Base-by-base conservation (phyloP, 441 rosid genomes). In the Eruca vesicaria region DNA sequence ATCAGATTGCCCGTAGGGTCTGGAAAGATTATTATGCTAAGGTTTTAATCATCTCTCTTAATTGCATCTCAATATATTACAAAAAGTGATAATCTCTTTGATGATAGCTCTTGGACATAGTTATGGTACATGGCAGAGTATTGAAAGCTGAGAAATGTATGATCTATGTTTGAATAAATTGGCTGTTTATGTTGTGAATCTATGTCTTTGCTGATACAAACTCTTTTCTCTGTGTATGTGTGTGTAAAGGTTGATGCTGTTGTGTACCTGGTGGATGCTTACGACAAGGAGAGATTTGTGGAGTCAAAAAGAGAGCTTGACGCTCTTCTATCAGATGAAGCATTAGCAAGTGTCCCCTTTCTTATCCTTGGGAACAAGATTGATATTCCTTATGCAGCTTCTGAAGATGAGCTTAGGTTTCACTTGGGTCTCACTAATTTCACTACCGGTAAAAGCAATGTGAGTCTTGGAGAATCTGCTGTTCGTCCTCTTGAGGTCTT, bases 11-110 rank as follows among this genome's bases (percentile, higher is more conserved):
- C 10, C 53, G 53, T 16, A 45, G 19, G 20, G 53, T 89, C 26
- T 89, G 94, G 94, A 89, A 86, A 73, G 94, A 89, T 68, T 89
- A 89, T 78, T 87, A 86, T 61, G 92, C 92, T 20, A 86, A 89
- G 92, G 53, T 45, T n/a, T 14, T 11, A 38, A 1, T 1, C 16
- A 41, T n/a, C 18, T 43, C 52, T n/a, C 43, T 45, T 15, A 29
- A 5, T 29, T 29, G 32, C 32, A 4, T 29, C 32, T 4, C 32
- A 29, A 29, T 5, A 29, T 4, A 1, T n/a, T n/a, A n/a, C n/a
- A n/a, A n/a, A n/a, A n/a, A n/a, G n/a, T n/a, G n/a, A n/a, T n/a
- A 29, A 36, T 9, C 14, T 36, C 14, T 10, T 10, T 41, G 48
- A 1, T 41, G 5, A 4, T 41, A 12, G 43, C 12, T 36, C n/a